Evolutionary conservation across 2,329 filamentous ascomycete genomes (phyloP).

Genomic region (Xylariaceae sp.): DNA sequence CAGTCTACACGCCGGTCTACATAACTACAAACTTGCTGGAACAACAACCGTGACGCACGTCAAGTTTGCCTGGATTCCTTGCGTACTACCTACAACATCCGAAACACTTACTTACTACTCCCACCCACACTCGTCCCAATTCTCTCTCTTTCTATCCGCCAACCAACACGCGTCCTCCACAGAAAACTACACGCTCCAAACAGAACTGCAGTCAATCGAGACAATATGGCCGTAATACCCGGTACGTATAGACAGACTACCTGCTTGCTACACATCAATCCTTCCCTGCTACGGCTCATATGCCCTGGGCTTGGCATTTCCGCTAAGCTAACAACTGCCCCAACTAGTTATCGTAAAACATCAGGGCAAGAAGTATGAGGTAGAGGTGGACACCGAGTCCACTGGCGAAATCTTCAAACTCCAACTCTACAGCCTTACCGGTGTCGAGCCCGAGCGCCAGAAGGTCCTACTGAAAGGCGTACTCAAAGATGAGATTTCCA

Average conservation of each 20-base stretch:
- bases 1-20: too few species aligned
- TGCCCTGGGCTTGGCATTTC: neutral
- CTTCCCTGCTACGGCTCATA: neutral
- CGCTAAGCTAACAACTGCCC: conserved; percentile 28
- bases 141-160: neutral
- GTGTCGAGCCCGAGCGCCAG: conserved; percentile 91
- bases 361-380: conserved; percentile 88
- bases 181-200: neutral
- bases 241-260: conserved; percentile 14
- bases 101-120: neutral
- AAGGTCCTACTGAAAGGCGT: conserved; percentile 93
- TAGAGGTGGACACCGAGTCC: conserved; percentile 80
- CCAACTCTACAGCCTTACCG: conserved; percentile 90
- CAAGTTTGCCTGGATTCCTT: conserved; percentile 17
- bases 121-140: neutral
- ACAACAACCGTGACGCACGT: conserved; percentile 23
- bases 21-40: too few species aligned
- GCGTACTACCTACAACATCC: neutral
- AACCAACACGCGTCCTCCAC: neutral
- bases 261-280: neutral
- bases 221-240: conserved; percentile 29
- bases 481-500: conserved; percentile 88
- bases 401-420: conserved; percentile 93
- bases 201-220: neutral
- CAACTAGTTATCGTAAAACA: conserved; percentile 81